Conservation (phyloP, 768 basidiomycete species). For the Mycena sanguinolenta region DNA sequence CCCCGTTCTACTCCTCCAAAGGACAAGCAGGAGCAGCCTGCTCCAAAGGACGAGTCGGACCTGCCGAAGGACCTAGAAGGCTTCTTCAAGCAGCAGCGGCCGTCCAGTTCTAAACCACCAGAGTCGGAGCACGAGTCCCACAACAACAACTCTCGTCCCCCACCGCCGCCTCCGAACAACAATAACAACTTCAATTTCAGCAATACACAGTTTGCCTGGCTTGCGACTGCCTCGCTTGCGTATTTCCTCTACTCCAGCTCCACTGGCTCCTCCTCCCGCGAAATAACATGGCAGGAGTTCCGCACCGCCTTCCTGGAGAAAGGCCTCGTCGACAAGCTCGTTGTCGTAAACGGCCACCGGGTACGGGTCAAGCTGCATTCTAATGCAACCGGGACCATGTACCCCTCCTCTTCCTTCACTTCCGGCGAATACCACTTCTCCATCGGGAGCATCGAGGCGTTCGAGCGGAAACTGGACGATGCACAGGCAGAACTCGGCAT, state of each 20-base stretch:
- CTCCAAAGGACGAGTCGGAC: conserved; percentile 56
- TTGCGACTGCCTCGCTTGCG: conserved; percentile 67
- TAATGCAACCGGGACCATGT: conserved; percentile 86
- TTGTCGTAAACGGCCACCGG: conserved; percentile 90
- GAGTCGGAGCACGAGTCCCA: conserved; percentile 44
- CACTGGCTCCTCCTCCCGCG: conserved; percentile 70
- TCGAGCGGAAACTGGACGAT: conserved; percentile 95
- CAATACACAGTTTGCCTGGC: conserved; percentile 67
- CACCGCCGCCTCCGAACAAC: conserved; percentile 64
- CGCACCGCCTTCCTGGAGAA: conserved; percentile 96
- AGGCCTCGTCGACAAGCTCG: conserved; percentile 93
- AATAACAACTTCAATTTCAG: conserved; percentile 67
- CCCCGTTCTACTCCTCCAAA: conserved; percentile 43
- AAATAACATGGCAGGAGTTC: conserved; percentile 99
- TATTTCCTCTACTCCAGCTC: conserved; percentile 77
- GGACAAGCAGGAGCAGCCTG: conserved; percentile 42
- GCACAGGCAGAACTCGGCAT: conserved; percentile 94
- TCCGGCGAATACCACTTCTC: conserved; percentile 90
- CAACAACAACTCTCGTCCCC: conserved; percentile 46
- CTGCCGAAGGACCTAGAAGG: conserved; percentile 80
- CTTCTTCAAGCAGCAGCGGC: conserved; percentile 77
- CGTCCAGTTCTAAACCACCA: conserved; percentile 51
- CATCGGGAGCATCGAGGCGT: conserved; percentile 96
- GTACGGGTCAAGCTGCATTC: conserved; percentile 95
- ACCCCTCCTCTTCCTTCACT: conserved; percentile 65